Conservation (phyloP, 106 monocot species). For the Dactylorhiza incarnata region DNA sequence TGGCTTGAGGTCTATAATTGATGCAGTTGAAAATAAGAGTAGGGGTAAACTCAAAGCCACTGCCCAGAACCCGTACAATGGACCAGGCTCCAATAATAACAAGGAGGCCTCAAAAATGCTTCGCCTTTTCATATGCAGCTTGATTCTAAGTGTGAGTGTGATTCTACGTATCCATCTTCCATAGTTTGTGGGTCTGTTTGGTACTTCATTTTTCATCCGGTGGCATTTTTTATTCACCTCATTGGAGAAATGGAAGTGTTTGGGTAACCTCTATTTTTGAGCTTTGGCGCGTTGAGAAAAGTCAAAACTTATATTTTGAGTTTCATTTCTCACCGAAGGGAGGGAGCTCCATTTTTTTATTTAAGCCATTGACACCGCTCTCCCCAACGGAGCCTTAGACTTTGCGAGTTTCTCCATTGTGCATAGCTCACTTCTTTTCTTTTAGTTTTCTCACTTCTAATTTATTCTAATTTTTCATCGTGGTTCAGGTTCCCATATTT, state of each 20-base stretch:
- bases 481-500: slow-evolving; percentile 72
- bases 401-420: not conserved
- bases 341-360: no score
- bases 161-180: not conserved
- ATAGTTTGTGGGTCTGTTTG: not conserved
- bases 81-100: slow-evolving; percentile 39
- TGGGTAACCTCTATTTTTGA: no score
- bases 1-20: slow-evolving; percentile 73
- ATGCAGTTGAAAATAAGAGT: slow-evolving; percentile 56
- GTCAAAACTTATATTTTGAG: no score
- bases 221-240: no score
- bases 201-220: no score
- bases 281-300: no score
- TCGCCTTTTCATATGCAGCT: slow-evolving; percentile 68
- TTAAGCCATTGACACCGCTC: no score
- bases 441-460: not conserved
- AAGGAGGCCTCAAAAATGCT: slow-evolving; percentile 80
- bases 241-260: no score
- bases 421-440: not conserved
- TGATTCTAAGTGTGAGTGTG: slow-evolving; percentile 74
- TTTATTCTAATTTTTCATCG: not conserved
- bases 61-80: slow-evolving; percentile 52
- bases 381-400: not conserved
- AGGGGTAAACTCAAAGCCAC: slow-evolving; percentile 44
- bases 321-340: no score